These are phyloP conservation scores for Thelonectria rubi DNA, from an alignment of 2,329 filamentous ascomycete species.

Conservation along the genomic window DNA sequence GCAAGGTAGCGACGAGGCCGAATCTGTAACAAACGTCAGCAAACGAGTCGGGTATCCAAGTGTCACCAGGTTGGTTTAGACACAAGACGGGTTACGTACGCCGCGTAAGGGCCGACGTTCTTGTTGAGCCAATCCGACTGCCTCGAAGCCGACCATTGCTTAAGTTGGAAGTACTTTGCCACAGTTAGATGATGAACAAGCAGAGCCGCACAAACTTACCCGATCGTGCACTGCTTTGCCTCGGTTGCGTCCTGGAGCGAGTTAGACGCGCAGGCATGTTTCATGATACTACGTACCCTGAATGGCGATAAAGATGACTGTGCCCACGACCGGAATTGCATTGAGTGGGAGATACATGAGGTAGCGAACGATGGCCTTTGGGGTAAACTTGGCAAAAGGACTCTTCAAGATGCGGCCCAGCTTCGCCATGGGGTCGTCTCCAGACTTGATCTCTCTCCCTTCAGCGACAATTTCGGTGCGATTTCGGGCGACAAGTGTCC, in stretches of 20 bases:
- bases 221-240: conserved; percentile 62
- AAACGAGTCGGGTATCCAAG: conserved; percentile 5
- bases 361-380: conserved; percentile 76
- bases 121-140: conserved; percentile 74
- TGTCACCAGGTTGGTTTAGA: conserved; percentile 10
- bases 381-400: conserved; percentile 65
- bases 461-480: conserved; percentile 71
- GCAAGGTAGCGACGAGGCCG: conserved; percentile 74
- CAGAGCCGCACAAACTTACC: conserved; percentile 52
- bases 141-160: conserved; percentile 76
- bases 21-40: conserved; percentile 64
- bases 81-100: conserved; percentile 62
- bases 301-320: conserved; percentile 78
- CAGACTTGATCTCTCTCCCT: conserved; percentile 75
- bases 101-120: conserved; percentile 80
- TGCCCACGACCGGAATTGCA: conserved; percentile 90
- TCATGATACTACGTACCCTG: conserved; percentile 62
- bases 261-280: neutral
- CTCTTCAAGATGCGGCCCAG: conserved; percentile 66
- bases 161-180: conserved; percentile 85
- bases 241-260: conserved; percentile 54
- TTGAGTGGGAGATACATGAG: conserved; percentile 90
- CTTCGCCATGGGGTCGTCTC: conserved; percentile 64
- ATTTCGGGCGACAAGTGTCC: conserved; percentile 64
- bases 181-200: conserved; percentile 14